phyloP scores from a whole-genome alignment of 2,329 filamentous ascomycete genomes.

The Myrmaecium sp. region DNA sequence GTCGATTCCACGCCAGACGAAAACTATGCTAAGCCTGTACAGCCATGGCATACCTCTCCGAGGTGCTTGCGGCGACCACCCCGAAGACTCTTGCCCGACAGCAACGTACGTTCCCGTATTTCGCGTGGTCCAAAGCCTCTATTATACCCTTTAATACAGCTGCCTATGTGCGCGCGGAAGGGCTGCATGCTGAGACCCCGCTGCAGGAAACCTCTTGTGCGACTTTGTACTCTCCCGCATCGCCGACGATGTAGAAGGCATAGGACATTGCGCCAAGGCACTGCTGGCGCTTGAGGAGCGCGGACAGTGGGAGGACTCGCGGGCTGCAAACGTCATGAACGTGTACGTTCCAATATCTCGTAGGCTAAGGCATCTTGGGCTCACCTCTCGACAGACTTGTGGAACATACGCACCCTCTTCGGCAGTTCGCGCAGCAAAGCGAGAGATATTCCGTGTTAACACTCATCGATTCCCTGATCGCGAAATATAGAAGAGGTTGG shows the following conservation, averaged over 20 bases:
- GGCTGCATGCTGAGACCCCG: too few species aligned
- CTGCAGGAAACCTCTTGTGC: conserved; percentile 38
- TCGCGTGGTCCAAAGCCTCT: neutral
- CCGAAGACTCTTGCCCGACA: conserved; percentile 41
- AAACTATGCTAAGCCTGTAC: conserved; percentile 4
- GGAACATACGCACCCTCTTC: conserved; percentile 39
- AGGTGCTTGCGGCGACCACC: conserved; percentile 32
- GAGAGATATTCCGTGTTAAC: conserved; percentile 44
- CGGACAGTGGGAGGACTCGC: conserved; percentile 41
- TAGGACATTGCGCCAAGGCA: conserved; percentile 41
- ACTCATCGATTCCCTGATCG: conserved; percentile 44
- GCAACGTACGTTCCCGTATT: conserved; percentile 26
- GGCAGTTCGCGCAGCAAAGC: conserved; percentile 44
- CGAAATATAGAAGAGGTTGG: conserved; percentile 40
- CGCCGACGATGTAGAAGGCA: conserved; percentile 34
- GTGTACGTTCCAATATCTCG: conserved; percentile 22
- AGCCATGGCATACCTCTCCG: conserved; percentile 33
- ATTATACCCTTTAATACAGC: too few species aligned
- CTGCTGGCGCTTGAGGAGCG: conserved; percentile 41
- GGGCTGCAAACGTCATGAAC: conserved; percentile 35
- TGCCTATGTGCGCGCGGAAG: too few species aligned
- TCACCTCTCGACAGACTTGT: conserved; percentile 10
- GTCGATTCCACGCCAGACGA: conserved; percentile 7
- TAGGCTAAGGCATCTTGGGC: conserved; percentile 7
- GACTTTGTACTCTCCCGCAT: conserved; percentile 49